Conservation (phyloP, 768 basidiomycete species). For the Trametes elegans region DNA sequence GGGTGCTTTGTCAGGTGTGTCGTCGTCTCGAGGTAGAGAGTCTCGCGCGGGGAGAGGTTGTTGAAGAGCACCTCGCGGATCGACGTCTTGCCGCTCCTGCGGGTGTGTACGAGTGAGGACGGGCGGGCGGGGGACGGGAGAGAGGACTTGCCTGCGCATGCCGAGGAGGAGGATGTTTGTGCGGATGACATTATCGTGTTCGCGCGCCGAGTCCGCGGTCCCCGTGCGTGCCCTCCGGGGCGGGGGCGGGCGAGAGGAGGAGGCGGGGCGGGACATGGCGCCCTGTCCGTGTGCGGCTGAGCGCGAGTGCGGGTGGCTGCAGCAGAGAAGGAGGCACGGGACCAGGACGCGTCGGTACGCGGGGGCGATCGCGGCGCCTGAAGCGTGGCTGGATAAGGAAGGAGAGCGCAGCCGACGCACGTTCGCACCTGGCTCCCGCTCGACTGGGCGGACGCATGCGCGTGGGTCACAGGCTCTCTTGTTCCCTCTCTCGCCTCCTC, state of each 20-base stretch:
- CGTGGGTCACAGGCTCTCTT: not conserved
- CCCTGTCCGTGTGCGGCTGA: too few species aligned
- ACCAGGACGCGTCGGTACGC: not conserved
- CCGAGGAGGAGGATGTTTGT: constrained; percentile 76
- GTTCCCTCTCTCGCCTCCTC: not conserved
- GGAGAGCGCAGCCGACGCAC: not conserved
- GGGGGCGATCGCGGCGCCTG: not conserved
- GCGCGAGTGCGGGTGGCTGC: not conserved
- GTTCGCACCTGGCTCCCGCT: not conserved
- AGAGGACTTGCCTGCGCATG: constrained; percentile 53
- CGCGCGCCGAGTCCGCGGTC: not conserved
- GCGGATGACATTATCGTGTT: constrained; percentile 30
- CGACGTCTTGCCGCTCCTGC: constrained; percentile 89
- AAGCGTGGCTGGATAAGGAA: not conserved
- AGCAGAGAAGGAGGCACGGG: not conserved
- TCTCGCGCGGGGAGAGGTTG: constrained; percentile 74
- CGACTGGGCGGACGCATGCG: not conserved
- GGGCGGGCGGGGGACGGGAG: not conserved
- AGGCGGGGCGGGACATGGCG: constrained; percentile 1
- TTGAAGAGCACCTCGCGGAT: constrained; percentile 93
- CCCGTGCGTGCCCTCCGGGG: not conserved
- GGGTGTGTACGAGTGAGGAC: not conserved
- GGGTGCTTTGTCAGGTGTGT: constrained; percentile 69
- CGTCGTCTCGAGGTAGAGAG: constrained; percentile 88
- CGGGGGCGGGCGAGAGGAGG: constrained; percentile 4